phyloP scores from a whole-genome alignment of 2,329 filamentous ascomycete species.

The Sordariomycetes sp. region DNA sequence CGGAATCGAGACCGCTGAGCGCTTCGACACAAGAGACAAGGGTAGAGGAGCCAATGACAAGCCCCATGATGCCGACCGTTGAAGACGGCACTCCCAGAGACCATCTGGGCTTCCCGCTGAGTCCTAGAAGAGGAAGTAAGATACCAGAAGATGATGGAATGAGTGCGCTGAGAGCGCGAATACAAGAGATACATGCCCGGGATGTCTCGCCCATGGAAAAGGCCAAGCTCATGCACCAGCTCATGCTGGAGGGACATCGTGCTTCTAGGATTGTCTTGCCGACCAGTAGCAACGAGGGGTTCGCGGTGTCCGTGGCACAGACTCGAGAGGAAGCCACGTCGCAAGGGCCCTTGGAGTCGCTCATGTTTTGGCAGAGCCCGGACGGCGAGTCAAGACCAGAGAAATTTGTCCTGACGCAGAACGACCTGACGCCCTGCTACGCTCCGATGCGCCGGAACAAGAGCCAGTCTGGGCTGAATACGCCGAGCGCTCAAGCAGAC shows the following conservation, averaged over 20 bases:
- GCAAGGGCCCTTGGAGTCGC: constrained; percentile 38
- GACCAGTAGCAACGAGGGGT: constrained; percentile 7
- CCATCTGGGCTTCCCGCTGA: constrained; percentile 21
- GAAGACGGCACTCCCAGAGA: constrained; percentile 16
- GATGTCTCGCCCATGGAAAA: constrained; percentile 53
- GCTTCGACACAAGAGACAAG: constrained; percentile 22
- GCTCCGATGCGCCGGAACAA: constrained; percentile 41
- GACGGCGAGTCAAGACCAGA: constrained; percentile 30
- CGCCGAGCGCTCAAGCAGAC: constrained; percentile 10
- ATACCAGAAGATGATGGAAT: constrained; percentile 76
- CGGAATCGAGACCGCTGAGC: constrained; percentile 19
- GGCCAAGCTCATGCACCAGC: constrained; percentile 60
- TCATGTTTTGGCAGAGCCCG: constrained; percentile 50
- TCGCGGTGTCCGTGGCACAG: constrained; percentile 13
- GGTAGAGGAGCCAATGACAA: constrained; percentile 16
- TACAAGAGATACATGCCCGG: constrained; percentile 58
- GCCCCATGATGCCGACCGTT: constrained; percentile 7
- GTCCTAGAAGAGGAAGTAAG: constrained; percentile 17
- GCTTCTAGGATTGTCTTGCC: constrained; percentile 16
- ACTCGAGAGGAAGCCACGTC: constrained; percentile 29
- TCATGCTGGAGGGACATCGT: constrained; percentile 61
- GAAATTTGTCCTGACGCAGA: constrained; percentile 42
- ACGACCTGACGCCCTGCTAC: constrained; percentile 61
- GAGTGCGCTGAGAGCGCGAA: constrained; percentile 54
- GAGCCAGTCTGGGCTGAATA: constrained; percentile 20